A percentile compares a stretch with the other conserved stretches of the same genome.
These are phyloP conservation scores for Saxophila tyrrhenica DNA, from an alignment of 495 filamentous ascomycete species.

Conservation along the genomic window DNA sequence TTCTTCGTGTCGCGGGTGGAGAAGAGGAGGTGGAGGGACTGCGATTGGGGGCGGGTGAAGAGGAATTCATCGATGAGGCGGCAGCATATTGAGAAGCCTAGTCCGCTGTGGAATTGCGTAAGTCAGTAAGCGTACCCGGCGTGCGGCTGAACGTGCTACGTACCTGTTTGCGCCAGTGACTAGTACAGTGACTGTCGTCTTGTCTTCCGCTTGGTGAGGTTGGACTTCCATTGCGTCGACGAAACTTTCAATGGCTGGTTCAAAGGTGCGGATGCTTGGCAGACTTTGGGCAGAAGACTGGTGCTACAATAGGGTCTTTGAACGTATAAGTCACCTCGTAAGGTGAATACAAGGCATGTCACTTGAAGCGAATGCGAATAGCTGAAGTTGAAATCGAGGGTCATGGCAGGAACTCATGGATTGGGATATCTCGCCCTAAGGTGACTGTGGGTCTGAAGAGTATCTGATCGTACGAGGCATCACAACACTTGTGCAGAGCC, in stretches of 20 bases:
- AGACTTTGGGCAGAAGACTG: too few relatives aligned
- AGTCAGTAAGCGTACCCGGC: not conserved
- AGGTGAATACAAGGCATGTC: too few relatives aligned
- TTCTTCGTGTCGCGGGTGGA: conserved; percentile 54
- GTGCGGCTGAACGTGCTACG: not conserved
- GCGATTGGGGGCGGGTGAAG: conserved; percentile 44
- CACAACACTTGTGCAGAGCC: too few relatives aligned
- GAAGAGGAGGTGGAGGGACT: conserved; percentile 53
- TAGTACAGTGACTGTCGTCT: conserved; percentile 36
- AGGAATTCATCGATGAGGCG: conserved; percentile 91
- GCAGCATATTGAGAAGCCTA: conserved; percentile 75
- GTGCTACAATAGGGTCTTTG: too few relatives aligned
- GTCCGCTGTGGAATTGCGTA: conserved; percentile 47
- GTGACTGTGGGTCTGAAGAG: too few relatives aligned
- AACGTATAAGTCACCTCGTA: too few relatives aligned
- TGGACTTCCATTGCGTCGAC: not conserved
- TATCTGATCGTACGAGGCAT: too few relatives aligned
- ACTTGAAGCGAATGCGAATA: not conserved
- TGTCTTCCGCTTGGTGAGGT: not conserved
- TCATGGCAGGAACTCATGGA: too few relatives aligned
- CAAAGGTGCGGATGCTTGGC: too few relatives aligned
- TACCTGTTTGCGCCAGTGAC: conserved; percentile 72
- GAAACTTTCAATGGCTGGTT: too few relatives aligned
- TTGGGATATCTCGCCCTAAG: too few relatives aligned
- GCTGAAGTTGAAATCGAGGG: too few relatives aligned